These are phyloP conservation scores for Canariomyces notabilis DNA, from an alignment of 2,329 filamentous ascomycete genomes.

Conservation along the genomic window DNA sequence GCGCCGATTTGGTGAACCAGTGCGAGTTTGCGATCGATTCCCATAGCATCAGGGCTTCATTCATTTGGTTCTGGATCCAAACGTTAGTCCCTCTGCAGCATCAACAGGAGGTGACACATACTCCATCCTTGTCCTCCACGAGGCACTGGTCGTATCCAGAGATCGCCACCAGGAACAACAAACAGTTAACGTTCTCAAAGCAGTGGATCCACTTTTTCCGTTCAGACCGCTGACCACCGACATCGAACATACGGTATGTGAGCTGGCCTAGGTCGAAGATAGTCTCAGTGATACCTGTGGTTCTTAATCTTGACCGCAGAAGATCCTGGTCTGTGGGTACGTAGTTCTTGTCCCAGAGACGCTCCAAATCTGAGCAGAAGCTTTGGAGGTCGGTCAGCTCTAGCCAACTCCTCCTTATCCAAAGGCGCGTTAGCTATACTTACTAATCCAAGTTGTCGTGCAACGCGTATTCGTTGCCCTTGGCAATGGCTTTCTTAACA, in stretches of 20 bases:
- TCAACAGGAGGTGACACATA: conserved; percentile 42
- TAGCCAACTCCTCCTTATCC: not conserved
- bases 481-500: conserved; percentile 80
- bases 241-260: conserved; percentile 96
- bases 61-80: conserved; percentile 74
- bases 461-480: conserved; percentile 93
- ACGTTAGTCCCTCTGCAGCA: conserved; percentile 18
- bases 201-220: conserved; percentile 98
- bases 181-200: conserved; percentile 88
- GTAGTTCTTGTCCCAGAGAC: conserved; percentile 71
- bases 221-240: conserved; percentile 86
- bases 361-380: conserved; percentile 76
- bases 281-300: conserved; percentile 93
- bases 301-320: conserved; percentile 80
- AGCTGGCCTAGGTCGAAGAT: conserved; percentile 87
- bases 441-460: conserved; percentile 95
- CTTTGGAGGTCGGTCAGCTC: conserved; percentile 42
- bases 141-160: conserved; percentile 95
- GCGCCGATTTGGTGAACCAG: conserved; percentile 77
- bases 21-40: conserved; percentile 81
- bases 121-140: conserved; percentile 92
- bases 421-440: conserved; percentile 12
- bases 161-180: conserved; percentile 90
- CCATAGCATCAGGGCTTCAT: conserved; percentile 81
- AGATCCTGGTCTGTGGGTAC: conserved; percentile 93